These are phyloP conservation scores for Diaporthe vexans DNA, from an alignment of 2,329 filamentous ascomycete species.

Conservation along the genomic window DNA sequence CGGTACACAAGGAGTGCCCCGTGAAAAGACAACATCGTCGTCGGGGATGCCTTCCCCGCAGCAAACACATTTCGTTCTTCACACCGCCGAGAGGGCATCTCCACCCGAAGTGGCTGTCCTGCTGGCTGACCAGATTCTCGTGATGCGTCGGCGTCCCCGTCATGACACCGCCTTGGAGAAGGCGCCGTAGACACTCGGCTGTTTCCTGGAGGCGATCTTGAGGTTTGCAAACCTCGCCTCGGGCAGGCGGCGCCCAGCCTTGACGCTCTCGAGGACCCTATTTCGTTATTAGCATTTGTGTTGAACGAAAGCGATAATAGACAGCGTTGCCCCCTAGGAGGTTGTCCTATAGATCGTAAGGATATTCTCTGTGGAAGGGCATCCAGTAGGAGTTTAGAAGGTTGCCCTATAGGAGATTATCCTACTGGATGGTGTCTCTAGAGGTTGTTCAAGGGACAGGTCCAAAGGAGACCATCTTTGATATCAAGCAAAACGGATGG, in stretches of 20 bases:
- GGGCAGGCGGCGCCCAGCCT: constrained; percentile 78
- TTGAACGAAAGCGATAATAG: not conserved
- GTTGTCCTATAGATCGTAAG: too few species aligned
- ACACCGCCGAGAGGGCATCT: not conserved
- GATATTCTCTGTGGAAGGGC: not conserved
- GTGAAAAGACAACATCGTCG: constrained; percentile 16
- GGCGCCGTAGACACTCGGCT: constrained; percentile 72
- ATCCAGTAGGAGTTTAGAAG: not conserved
- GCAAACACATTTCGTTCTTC: constrained; percentile 37
- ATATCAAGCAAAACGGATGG: not conserved
- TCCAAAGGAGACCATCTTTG: too few species aligned
- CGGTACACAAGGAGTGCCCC: constrained; percentile 19
- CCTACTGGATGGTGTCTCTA: too few species aligned
- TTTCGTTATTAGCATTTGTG: not conserved
- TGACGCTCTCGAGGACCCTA: constrained; percentile 88
- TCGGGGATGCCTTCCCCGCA: not conserved
- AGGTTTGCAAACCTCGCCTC: constrained; percentile 80
- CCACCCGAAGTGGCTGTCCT: constrained; percentile 12
- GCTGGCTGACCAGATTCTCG: not conserved
- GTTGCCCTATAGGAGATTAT: too few species aligned
- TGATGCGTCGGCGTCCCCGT: not conserved
- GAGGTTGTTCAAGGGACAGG: too few species aligned
- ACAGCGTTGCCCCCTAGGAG: not conserved
- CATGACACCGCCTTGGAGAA: constrained; percentile 44
- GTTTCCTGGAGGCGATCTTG: constrained; percentile 72